Evolutionary conservation across 2,329 filamentous ascomycete species (phyloP), one percentile per base, ranked within the genome.

Genomic region (Zelopaecilomyces penicillatus): DNA sequence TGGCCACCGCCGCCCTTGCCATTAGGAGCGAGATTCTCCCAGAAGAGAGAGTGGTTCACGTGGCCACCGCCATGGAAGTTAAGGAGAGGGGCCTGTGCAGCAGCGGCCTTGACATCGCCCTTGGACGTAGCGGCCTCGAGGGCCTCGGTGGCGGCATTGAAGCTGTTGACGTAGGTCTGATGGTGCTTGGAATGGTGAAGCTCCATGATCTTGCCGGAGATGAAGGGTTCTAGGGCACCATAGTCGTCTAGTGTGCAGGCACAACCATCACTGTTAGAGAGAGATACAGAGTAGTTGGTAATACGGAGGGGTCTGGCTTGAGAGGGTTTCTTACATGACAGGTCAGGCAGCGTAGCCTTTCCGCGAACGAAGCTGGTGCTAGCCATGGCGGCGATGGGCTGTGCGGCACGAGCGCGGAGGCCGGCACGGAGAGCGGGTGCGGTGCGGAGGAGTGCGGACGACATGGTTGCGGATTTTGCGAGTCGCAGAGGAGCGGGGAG

Each of bases 121-220:
- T 82, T 75, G 58, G 69, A 71, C 59, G 78, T 75, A 32, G 85
- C 85, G 47, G 73, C 69, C 33, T 75, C 78, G 41, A 87, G 67
- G 62, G 90, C 81, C 67, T 89, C 82, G 54, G 80, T 71, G 46
- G 87, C 83, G 49, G 82, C 76, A 73, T 95, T 95, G 74, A 87
- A 86, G 65, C 83, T 85, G 67, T 82, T 93, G 57, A 95, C 87
- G 66, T 95, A 95, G 60, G 89, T 90, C 69, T 91, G 82, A 74
- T 95, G 90, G 76, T 95, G 89, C 70, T 89, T 91, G 71, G 79
- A 83, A 79, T 95, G 86, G 76, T 95, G 90, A 38, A 95, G 80
- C 73, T 95, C 87, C 90, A 95, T 95, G 73, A 95, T 95, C 70
- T 93, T 81, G 65, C 85, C 85, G 40, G 85, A 90, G 71, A 95